Evolutionary conservation across 257 asterid species (phyloP), one percentile per base, ranked within the genome.

Genomic region (Lycium barbarum): DNA sequence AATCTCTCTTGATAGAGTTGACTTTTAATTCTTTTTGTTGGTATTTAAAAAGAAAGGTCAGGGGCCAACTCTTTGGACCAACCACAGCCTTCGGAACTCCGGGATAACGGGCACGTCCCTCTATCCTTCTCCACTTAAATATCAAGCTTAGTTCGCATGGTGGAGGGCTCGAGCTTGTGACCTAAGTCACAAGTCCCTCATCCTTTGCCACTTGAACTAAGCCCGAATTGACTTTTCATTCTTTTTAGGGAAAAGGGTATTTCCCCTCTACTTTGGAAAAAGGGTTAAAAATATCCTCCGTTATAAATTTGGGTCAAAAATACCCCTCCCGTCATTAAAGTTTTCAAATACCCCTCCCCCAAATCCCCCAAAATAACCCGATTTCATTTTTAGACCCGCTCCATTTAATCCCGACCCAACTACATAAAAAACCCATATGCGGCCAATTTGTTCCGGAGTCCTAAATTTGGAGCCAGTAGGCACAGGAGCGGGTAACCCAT

Each of bases 1-100:
- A 78, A 53, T 13, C 82, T 76, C 81, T 47, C 45, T 22, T 47
- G 43, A 49, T 35, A 40, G 78, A 70, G 78, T 8, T 70, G 78
- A 38, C 78, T 38, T 51, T 51, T 38, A 38, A 70, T 70, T 68
- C 26, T 38, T 15, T 2, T 36, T 40, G 6, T 40, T 40, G 4
- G 45, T 40, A 3, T 55, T 55, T 55, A 55, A 55, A 15, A 68
- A 38, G 7, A 20, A 9, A 2, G 1, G 2, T 70, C 54, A 38
- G 26, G 26, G 54, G 53, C 14, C 53, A 70, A 38, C 53, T 47
- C 33, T 70, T 70, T 38, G 8, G 26, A 38, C 78, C 33, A 70
- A 70, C 33, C 78, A 70, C 22, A 68, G 11, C 51, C 53, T 70
- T 70, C 18, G 8, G 38, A 38, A 17, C 78, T 17, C 14, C 2